Base-by-base conservation (phyloP, 176 grass and related monocot species). In the Triticum turgidum region DNA sequence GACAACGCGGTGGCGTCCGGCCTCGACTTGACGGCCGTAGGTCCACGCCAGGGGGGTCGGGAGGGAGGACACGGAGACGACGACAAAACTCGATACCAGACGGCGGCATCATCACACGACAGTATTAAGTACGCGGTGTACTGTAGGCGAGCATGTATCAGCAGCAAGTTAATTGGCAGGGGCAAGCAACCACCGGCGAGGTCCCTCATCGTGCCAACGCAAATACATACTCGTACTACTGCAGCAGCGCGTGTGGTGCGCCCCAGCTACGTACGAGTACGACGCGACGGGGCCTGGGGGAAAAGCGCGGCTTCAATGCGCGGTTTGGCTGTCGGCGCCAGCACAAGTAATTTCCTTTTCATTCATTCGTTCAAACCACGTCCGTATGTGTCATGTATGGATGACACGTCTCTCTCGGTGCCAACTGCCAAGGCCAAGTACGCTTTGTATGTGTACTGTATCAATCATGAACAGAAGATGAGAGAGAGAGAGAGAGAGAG, bases 111-210 rank as follows among this genome's bases (percentile, higher is more conserved):
- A 21, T 59, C 9, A 24, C 71, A 35, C 69, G 37, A 75, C 9
- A 11, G 59, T 58, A 11, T n/a, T 62, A 62, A n/a, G 59, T 24
- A 61, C 8, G 59, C 59, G 59, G 21, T 56, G 52, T 15, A 58
- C 54, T 58, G 54, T 58, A 58, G 18, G 18, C 2, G 18, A 58
- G 54, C 18, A 58, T 18, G 54, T 58, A 58, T 58, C 7, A 21
- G 54, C 0, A 2, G 54, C 18, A 3, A 44, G 41, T 44, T 44
- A 44, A 44, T 44, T 44, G 9, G 54, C 18, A 3, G 18, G 54
- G 54, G 54, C 54, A 21, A 58, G 17, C 65, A 71, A 80, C 76
- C 25, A 80, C 84, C 66, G 77, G 77, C 17, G 42, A 34, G 84
- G 84, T 80, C 51, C 70, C 69, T 9, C 10, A 12, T 3, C 61